These are phyloP conservation scores for Neurospora sp. DNA, from an alignment of 495 filamentous ascomycete genomes.

Conservation along the genomic window DNA sequence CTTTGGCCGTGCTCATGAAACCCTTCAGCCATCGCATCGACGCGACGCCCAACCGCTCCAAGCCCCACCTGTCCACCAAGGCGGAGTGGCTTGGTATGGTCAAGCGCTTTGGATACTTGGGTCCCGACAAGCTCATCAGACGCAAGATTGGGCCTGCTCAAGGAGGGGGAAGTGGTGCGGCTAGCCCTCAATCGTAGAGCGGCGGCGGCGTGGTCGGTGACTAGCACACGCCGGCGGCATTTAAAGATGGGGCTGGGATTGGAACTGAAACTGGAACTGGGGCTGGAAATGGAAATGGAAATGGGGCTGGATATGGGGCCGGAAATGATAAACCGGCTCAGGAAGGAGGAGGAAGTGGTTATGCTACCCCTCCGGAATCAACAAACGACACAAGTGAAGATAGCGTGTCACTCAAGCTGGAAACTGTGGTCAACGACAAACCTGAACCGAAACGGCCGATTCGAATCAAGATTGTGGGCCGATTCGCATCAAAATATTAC, in stretches of 20 bases:
- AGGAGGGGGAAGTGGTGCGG: not conserved
- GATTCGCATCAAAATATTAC: not conserved
- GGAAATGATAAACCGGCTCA: not conserved
- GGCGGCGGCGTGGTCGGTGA: not conserved
- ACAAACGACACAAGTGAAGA: not conserved
- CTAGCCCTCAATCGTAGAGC: not conserved
- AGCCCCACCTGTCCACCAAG: slow-evolving; percentile 28
- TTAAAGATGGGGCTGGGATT: not conserved
- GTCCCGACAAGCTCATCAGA: slow-evolving; percentile 36
- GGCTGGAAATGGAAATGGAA: not conserved
- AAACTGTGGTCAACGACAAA: not conserved
- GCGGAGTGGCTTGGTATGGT: slow-evolving; percentile 43
- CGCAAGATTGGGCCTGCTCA: slow-evolving; percentile 16
- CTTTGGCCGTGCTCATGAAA: slow-evolving; percentile 48
- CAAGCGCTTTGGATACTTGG: slow-evolving; percentile 19
- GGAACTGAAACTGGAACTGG: not conserved
- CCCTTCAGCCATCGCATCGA: slow-evolving; percentile 53
- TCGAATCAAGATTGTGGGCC: not conserved
- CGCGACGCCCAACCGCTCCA: slow-evolving; percentile 4
- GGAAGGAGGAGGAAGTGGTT: not conserved
- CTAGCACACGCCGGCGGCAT: too few species aligned
- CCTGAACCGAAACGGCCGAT: not conserved
- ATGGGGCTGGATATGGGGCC: not conserved
- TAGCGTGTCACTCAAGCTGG: not conserved
- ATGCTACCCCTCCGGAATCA: not conserved